Percentiles rank a stretch among this genome's conserved stretches.
phyloP scores from a whole-genome alignment of 768 basidiomycete species.

The Pholiota molesta region DNA sequence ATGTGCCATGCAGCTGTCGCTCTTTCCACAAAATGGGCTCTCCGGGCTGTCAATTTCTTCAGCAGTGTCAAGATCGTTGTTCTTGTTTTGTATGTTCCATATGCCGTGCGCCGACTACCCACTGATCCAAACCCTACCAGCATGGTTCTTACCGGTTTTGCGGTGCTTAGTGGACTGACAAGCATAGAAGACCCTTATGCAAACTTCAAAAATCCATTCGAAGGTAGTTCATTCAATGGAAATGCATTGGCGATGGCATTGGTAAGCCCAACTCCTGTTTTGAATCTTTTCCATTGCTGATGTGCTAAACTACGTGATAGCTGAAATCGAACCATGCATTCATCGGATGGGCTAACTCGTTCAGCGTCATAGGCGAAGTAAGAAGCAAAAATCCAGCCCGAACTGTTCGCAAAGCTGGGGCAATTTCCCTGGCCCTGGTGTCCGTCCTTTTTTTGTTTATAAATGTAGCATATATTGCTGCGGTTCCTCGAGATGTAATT shows the following conservation, averaged over 20 bases:
- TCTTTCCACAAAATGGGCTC: conserved; percentile 38
- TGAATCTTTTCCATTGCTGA: background rate
- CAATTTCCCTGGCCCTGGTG: conserved; percentile 43
- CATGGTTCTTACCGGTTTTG: conserved; percentile 57
- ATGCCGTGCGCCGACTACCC: background rate
- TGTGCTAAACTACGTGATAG: conserved; percentile 15
- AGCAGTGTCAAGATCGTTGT: conserved; percentile 33
- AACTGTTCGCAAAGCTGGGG: conserved; percentile 46
- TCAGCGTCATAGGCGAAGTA: conserved; percentile 50
- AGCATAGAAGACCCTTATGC: conserved; percentile 53
- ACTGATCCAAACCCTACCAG: conserved; percentile 15
- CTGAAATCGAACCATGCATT: conserved; percentile 38
- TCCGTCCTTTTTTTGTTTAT: conserved; percentile 48
- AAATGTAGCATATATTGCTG: conserved; percentile 43
- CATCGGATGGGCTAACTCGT: conserved; percentile 38
- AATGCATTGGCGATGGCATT: conserved; percentile 44
- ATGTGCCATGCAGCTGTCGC: conserved; percentile 28
- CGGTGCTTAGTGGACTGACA: conserved; percentile 59
- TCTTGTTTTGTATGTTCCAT: conserved; percentile 30
- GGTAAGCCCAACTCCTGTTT: conserved; percentile 19
- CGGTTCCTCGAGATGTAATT: conserved; percentile 37
- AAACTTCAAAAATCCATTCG: conserved; percentile 60
- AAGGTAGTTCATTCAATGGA: conserved; percentile 46
- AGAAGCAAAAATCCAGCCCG: conserved; percentile 41
- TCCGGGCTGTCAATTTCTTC: conserved; percentile 34